A percentile compares a stretch with the other conserved stretches of the same genome.
These are phyloP conservation scores for Exidia glandulosa DNA, from an alignment of 768 basidiomycete species.

Conservation along the genomic window DNA sequence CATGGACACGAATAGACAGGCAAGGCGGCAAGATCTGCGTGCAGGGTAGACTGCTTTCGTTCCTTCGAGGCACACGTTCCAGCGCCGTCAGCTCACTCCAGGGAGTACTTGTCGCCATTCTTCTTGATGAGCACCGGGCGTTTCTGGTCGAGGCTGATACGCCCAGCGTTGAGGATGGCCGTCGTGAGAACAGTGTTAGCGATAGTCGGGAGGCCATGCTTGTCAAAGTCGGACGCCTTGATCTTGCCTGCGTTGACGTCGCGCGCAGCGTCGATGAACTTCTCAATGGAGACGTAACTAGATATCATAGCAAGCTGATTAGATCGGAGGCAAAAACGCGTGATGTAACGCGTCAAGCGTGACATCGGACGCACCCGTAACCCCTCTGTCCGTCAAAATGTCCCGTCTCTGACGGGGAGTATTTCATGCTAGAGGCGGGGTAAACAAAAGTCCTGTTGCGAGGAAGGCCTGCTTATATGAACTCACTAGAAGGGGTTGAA, in stretches of 20 bases:
- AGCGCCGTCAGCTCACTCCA: conserved; percentile 38
- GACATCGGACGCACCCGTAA: conserved; percentile 42
- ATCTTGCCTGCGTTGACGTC: conserved; percentile 62
- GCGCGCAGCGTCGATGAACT: conserved; percentile 77
- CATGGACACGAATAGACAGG: too few relatives aligned
- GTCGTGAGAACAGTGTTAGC: conserved; percentile 80
- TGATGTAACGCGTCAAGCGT: neutral
- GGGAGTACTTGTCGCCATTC: conserved; percentile 49
- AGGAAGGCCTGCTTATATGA: neutral
- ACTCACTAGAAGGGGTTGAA: conserved; percentile 88
- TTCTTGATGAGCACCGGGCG: conserved; percentile 69
- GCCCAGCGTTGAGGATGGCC: conserved; percentile 82
- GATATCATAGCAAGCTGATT: neutral
- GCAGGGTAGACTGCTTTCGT: too few relatives aligned
- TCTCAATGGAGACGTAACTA: conserved; percentile 72
- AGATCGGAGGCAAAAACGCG: neutral
- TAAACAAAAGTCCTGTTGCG: neutral
- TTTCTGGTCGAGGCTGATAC: conserved; percentile 85
- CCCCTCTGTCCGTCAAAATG: conserved; percentile 92
- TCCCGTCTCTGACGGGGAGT: conserved; percentile 82
- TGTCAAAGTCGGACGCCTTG: conserved; percentile 64
- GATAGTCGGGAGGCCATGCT: conserved; percentile 76
- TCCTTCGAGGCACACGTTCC: conserved; percentile 1
- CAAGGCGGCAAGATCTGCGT: too few relatives aligned
- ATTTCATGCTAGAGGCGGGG: conserved; percentile 64